Evolutionary conservation across 108 stramenopile species (phyloP).

Genomic region (Cyclostephanos tholiformis): DNA sequence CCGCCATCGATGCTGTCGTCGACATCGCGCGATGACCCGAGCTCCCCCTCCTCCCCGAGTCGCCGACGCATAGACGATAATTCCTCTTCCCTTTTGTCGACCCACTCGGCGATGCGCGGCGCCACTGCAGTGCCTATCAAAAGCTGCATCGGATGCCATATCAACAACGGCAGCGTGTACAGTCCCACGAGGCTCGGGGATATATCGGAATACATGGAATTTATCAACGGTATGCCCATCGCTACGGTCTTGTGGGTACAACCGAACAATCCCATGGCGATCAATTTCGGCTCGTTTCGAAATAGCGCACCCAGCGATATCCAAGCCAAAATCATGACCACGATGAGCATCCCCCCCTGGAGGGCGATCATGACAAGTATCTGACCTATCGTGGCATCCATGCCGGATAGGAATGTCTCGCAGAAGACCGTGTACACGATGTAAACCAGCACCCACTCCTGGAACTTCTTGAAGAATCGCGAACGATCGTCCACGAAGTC

Average conservation of each 20-base stretch:
- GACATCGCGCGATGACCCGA: background rate
- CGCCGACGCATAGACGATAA: too few species aligned
- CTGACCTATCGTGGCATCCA: slow-evolving; percentile 34
- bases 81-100: slow-evolving; percentile 45
- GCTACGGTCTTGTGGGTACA: slow-evolving; percentile 76
- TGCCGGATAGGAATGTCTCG: slow-evolving; percentile 50
- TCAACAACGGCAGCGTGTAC: slow-evolving; percentile 69
- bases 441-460: slow-evolving; percentile 60
- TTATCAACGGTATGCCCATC: slow-evolving; percentile 76
- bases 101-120: slow-evolving; percentile 51
- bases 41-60: slow-evolving; percentile 5
- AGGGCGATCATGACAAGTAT: slow-evolving; percentile 58
- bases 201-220: slow-evolving; percentile 61
- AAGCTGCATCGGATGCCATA: slow-evolving; percentile 80
- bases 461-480: slow-evolving; percentile 51
- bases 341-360: slow-evolving; percentile 41
- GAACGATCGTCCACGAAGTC: slow-evolving; percentile 56
- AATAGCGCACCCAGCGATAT: slow-evolving; percentile 45
- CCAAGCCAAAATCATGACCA: slow-evolving; percentile 62
- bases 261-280: slow-evolving; percentile 70
- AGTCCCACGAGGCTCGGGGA: slow-evolving; percentile 38
- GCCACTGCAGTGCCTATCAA: slow-evolving; percentile 60
- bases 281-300: slow-evolving; percentile 45
- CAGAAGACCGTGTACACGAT: slow-evolving; percentile 76
- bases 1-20: background rate